These are phyloP conservation scores for Rhizopogon rudus DNA, from an alignment of 768 basidiomycete species.

Conservation along the genomic window DNA sequence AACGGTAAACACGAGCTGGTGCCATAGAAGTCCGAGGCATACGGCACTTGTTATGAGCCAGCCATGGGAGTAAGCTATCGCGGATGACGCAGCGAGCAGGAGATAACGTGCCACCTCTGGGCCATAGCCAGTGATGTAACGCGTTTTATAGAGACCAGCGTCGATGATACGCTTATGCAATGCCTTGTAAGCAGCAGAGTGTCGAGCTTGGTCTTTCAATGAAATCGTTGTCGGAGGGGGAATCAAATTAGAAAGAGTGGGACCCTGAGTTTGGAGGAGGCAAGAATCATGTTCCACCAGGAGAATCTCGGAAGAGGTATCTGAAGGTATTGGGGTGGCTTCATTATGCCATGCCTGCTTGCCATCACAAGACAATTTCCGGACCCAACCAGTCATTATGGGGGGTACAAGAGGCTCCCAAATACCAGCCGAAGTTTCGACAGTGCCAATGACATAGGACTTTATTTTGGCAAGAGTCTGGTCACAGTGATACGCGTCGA, in stretches of 20 bases:
- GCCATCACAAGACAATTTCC: slow-evolving; percentile 43
- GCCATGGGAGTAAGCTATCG: slow-evolving; percentile 51
- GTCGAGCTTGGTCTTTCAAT: slow-evolving; percentile 52
- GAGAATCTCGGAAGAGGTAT: slow-evolving; percentile 51
- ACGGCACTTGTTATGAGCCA: slow-evolving; percentile 76
- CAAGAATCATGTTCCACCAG: slow-evolving; percentile 42
- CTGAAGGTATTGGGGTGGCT: slow-evolving; percentile 39
- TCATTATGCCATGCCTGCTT: slow-evolving; percentile 56
- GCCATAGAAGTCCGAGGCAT: slow-evolving; percentile 87
- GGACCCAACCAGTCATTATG: slow-evolving; percentile 79
- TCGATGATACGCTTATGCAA: slow-evolving; percentile 70
- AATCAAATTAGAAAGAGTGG: slow-evolving; percentile 39
- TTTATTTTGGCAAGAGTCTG: slow-evolving; percentile 23
- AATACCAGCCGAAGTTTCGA: slow-evolving; percentile 43
- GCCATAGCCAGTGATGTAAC: slow-evolving; percentile 83
- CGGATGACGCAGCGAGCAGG: slow-evolving; percentile 54
- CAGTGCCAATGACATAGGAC: slow-evolving; percentile 62
- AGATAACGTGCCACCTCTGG: slow-evolving; percentile 81
- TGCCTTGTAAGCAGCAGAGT: slow-evolving; percentile 74
- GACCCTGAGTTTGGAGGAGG: slow-evolving; percentile 29
- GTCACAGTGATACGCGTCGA: slow-evolving; percentile 83
- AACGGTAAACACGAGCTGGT: slow-evolving; percentile 87
- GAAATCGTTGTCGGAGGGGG: slow-evolving; percentile 53
- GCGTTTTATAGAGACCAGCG: slow-evolving; percentile 83
- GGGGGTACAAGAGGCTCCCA: slow-evolving; percentile 87